phyloP scores from a whole-genome alignment of 768 basidiomycete species.

The Collybia nuda region DNA sequence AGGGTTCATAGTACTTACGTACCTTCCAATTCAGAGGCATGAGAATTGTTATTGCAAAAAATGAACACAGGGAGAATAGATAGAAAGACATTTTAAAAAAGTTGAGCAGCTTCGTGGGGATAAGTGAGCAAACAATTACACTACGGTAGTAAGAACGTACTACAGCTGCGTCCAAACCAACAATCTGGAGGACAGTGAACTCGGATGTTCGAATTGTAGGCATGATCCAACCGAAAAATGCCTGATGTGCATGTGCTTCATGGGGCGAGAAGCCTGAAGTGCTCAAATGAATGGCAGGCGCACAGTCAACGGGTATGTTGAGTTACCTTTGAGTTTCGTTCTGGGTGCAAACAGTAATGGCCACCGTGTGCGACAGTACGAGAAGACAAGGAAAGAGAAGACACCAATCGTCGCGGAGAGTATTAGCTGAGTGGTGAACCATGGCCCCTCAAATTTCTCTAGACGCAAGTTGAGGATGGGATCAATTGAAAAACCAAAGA shows the following conservation, averaged over 20 bases:
- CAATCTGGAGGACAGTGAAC: conserved; percentile 92
- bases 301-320: background rate
- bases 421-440: conserved; percentile 89
- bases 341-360: conserved; percentile 89
- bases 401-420: conserved; percentile 80
- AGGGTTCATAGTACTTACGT: conserved; percentile 20
- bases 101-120: conserved; percentile 66
- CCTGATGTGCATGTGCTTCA: conserved; percentile 82
- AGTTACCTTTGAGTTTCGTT: conserved; percentile 87
- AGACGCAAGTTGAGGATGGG: background rate
- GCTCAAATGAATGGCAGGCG: no score
- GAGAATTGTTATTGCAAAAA: conserved; percentile 79
- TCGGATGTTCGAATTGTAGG: conserved; percentile 91
- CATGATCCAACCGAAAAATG: conserved; percentile 95
- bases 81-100: conserved; percentile 97
- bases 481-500: background rate
- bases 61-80: conserved; percentile 83
- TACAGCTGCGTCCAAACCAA: conserved; percentile 95
- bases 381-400: conserved; percentile 83
- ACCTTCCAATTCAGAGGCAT: conserved; percentile 97
- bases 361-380: conserved; percentile 85
- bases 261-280: conserved; percentile 85
- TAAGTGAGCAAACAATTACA: background rate
- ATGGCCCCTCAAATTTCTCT: conserved; percentile 89
- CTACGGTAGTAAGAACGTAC: conserved; percentile 44